Evolutionary conservation across 2,329 filamentous ascomycete species (phyloP).

Genomic region (Grosmannia serpens): DNA sequence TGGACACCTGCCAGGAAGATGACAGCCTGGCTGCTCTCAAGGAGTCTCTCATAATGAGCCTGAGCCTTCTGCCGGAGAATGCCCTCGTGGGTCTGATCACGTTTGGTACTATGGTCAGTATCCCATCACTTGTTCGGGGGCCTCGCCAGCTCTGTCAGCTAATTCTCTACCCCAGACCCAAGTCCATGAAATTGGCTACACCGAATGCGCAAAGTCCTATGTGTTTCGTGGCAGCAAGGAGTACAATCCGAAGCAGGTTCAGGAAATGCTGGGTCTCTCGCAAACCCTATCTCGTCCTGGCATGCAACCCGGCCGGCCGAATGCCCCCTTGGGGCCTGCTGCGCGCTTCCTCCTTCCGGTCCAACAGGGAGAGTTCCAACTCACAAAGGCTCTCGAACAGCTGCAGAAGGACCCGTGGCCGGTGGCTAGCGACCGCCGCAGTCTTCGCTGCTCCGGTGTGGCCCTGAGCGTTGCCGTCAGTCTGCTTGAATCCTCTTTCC

Average conservation of each 20-base stretch:
- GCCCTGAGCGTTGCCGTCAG: slow-evolving; percentile 93
- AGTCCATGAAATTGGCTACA: slow-evolving; percentile 96
- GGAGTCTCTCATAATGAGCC: slow-evolving; percentile 76
- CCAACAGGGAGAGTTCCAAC: slow-evolving; percentile 90
- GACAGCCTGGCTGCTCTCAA: slow-evolving; percentile 74
- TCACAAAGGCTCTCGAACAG: slow-evolving; percentile 91
- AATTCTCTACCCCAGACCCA: slow-evolving; percentile 49
- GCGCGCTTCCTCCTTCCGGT: slow-evolving; percentile 88
- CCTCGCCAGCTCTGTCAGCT: slow-evolving; percentile 24
- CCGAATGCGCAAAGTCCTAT: slow-evolving; percentile 95
- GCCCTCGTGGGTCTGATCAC: slow-evolving; percentile 75
- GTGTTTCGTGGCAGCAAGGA: slow-evolving; percentile 98
- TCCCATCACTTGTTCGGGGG: not conserved
- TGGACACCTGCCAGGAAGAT: slow-evolving; percentile 81
- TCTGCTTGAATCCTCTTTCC: slow-evolving; percentile 85
- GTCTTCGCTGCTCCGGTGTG: slow-evolving; percentile 85
- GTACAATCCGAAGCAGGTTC: slow-evolving; percentile 96
- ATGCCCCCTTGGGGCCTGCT: slow-evolving; percentile 63
- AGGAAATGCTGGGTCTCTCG: slow-evolving; percentile 90
- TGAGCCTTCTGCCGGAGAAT: slow-evolving; percentile 71
- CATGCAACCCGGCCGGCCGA: slow-evolving; percentile 59
- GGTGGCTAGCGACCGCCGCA: slow-evolving; percentile 83
- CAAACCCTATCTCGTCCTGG: slow-evolving; percentile 63
- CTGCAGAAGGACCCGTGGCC: slow-evolving; percentile 97
- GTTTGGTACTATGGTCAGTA: slow-evolving; percentile 77